Evolutionary conservation across 2,329 filamentous ascomycete species (phyloP), one percentile per base, ranked within the genome.

Genomic region (Penicillium aurantiogriseum): DNA sequence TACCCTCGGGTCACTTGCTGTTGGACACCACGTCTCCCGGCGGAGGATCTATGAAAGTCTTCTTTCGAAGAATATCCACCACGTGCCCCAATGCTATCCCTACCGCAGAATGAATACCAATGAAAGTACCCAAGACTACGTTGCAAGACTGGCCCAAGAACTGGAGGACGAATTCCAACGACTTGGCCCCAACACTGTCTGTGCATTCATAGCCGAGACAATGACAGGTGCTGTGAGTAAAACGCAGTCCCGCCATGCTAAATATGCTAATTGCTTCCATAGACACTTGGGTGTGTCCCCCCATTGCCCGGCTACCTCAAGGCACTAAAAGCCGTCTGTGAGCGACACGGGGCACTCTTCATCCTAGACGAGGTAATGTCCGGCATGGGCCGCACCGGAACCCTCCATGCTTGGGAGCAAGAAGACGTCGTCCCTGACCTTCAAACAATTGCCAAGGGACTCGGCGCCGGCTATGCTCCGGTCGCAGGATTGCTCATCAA

Each of bases 1-100:
- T 43, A 90, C 88, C 0, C 70, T 91, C 0, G 88, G 88, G 0
- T 80, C 88, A 1, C 80, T 91, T 52, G 83, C 84, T 0, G 76
- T 89, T n/a, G 81, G 87, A 7, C 86, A 86, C 23, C 84, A 90
- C 68, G 71, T 79, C 5, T 76, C 76, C 1, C 79, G 89, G 23
- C 81, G 85, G 55, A 79, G 78, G 0, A 78, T 84, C 2, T 91
- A 86, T 66, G 81, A 85, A 63, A 77, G 79, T 1, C 77, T 88
- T 38, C 73, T 89, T 5, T 73, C 80, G 31, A 70, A 74, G 2
- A 83, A 83, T 51, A 77, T 85, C 43, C 81, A 79, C 21, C 80
- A 80, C 43, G 83, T 91, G 0, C 85, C 84, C 8, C 80, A 87
- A 0, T 89, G 87, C 65, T 85, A 87, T 60, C 75, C 81, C 0